Base-by-base conservation (phyloP, 164 flowering plant genomes). In the Nymphaea thermarum region DNA sequence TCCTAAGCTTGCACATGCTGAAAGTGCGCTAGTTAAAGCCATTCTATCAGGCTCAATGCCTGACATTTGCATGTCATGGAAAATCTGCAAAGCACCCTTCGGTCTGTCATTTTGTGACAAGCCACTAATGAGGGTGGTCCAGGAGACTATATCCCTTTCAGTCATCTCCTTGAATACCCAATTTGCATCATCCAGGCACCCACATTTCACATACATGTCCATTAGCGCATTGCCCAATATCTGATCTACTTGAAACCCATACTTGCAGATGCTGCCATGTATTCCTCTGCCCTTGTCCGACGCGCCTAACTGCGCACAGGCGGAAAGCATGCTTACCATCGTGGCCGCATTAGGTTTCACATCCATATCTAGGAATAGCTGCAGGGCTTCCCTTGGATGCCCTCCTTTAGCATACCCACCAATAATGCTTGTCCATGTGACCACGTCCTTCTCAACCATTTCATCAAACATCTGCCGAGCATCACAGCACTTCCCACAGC, bases 1-100 rank as follows among this genome's bases (percentile, higher is more conserved):
- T 17, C 87, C 90, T 59, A 82, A 73, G 70, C 77, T 76, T 8
- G 87, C 85, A 71, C 87, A 86, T 25, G 90, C 90, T 2, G 85
- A 80, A 44, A 86, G 85, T 43, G 82, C 86, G 44, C 80, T 81
- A 53, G 84, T 76, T 42, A 84, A 74, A 8, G 81, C 73, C 8
- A 78, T 62, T 73, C 66, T 71, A 72, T 85, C 84, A 43, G 85
- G 86, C 59, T 77, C 74, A 41, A 78, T 16, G 3, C 80, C 81
- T 3, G 74, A 75, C 2, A 15, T 18, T 63, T 73, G 83, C 85
- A 81, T 82, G 17, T 66, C 67, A 16, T 17, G 43, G 68, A 86
- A 82, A 64, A 80, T 47, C 44, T 75, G 79, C 66, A 84, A 63
- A 0, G 86, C 73, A 43, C 81, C 84, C 42, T 74, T 79, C 4